Base-by-base conservation (phyloP, 2,329 filamentous ascomycete genomes). In the Cephalotrichum gorgonifer region DNA sequence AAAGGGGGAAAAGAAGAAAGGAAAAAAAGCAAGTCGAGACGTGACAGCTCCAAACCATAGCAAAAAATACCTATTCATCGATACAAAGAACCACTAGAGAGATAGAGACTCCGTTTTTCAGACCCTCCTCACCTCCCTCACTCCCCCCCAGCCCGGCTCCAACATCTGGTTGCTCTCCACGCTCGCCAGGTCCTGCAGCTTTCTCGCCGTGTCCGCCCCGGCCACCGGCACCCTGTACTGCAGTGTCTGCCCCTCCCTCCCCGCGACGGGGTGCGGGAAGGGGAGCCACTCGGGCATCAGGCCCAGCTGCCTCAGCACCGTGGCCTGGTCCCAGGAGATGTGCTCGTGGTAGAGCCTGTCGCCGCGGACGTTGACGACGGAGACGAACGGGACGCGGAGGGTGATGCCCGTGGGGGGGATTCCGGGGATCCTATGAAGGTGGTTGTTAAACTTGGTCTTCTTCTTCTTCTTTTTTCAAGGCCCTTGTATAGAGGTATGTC, bases 321-420 rank as follows among this genome's bases (percentile, higher is more conserved):
- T 83, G 0, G 72, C 78, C 57, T 85, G 81, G 50, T 86, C 82
- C 82, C 82, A 86, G 9, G 74, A 71, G 12, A 86, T 80, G 47
- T 85, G 81, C 56, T 86, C 82, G 50, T 84, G 78, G 51, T 77
- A 81, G 1, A 86, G 61, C 2, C 77, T 70, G 48, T 83, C 80
- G 1, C 81, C 82, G 0, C 81, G 70, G 45, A 86, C 69, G 28
- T 79, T 79, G 0, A 85, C 79, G 2, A 86, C 70, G 2, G 74
- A 74, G 0, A 79, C 81, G 44, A 85, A 73, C 0, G 81, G 76
- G 11, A 86, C 69, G 35, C 76, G 69, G 11, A 82, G 69, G 4
- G 68, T 64, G 45, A 67, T 68, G 30, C 69, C 64, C 0, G 80
- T 81, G 0, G 77, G 73, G 2, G 75, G 76, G 2, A 81, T 64